phyloP scores from a whole-genome alignment of 108 stramenopile genomes.

The Nitzschia inconspicua region DNA sequence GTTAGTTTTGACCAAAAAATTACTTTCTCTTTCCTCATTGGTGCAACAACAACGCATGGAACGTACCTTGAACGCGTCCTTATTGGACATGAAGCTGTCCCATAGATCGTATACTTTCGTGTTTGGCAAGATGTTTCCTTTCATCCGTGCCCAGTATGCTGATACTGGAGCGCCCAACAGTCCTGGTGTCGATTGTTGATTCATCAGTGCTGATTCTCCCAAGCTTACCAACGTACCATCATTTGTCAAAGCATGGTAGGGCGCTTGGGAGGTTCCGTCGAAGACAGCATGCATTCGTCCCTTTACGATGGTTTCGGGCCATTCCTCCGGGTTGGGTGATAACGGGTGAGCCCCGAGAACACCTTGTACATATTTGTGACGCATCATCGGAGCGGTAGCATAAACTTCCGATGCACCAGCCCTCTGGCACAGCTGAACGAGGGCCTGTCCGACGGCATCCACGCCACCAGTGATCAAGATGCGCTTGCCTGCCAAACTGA shows the following conservation, averaged over 20 bases:
- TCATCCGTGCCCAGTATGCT: constrained; percentile 39
- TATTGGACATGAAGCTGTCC: constrained; percentile 34
- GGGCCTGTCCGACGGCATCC: constrained; percentile 61
- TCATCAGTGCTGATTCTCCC: constrained; percentile 33
- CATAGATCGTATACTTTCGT: constrained; percentile 42
- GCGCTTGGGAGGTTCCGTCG: constrained; percentile 53
- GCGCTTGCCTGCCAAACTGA: constrained; percentile 45
- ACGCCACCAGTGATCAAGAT: constrained; percentile 62
- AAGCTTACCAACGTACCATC: constrained; percentile 49
- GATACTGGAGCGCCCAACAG: constrained; percentile 43
- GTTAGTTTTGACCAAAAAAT: not conserved
- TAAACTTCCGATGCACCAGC: constrained; percentile 54
- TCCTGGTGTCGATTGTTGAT: constrained; percentile 28
- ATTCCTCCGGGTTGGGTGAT: constrained; percentile 36
- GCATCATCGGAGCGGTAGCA: constrained; percentile 48
- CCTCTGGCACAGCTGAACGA: constrained; percentile 47
- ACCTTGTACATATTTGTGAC: constrained; percentile 38
- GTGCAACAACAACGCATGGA: not conserved
- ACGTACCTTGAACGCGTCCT: constrained; percentile 40
- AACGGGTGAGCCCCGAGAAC: constrained; percentile 51
- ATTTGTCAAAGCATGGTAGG: too few relatives aligned
- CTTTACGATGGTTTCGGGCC: constrained; percentile 41
- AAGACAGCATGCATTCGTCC: constrained; percentile 66
- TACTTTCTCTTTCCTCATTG: not conserved
- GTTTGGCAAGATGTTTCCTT: constrained; percentile 49